Evolutionary conservation across 192 early-diverging fungal genomes (phyloP).

Genomic region (Entomortierella chlamydospora): DNA sequence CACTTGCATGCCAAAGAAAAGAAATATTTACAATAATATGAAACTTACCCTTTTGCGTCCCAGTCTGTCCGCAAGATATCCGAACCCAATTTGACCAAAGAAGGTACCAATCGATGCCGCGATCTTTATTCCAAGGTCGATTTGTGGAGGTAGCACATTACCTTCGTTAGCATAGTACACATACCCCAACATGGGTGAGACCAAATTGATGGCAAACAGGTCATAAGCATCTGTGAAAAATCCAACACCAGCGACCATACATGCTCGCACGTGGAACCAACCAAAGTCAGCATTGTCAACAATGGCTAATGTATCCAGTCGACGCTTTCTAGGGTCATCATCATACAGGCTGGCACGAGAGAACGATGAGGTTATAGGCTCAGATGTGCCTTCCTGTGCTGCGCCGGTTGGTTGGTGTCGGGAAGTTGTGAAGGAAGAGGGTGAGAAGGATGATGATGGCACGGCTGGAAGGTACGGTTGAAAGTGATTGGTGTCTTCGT

Average conservation of each 20-base stretch:
- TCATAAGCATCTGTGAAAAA: slow-evolving; percentile 96
- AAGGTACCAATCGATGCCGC: slow-evolving; percentile 88
- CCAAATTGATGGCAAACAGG: slow-evolving; percentile 92
- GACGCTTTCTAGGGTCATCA: slow-evolving; percentile 25
- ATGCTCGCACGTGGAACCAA: slow-evolving; percentile 80
- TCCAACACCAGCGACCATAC: slow-evolving; percentile 78
- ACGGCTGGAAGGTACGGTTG: neutral
- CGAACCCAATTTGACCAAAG: slow-evolving; percentile 87
- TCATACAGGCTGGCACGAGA: slow-evolving; percentile 23
- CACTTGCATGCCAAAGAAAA: too few relatives aligned
- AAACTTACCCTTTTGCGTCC: slow-evolving; percentile 77
- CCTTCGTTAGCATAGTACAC: slow-evolving; percentile 63
- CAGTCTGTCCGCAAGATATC: slow-evolving; percentile 83
- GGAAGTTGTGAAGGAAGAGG: neutral
- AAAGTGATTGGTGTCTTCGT: neutral
- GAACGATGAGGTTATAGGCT: slow-evolving; percentile 2
- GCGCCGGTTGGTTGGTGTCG: neutral
- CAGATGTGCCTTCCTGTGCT: neutral
- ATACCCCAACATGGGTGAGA: slow-evolving; percentile 84
- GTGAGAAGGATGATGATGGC: slow-evolving; percentile 8
- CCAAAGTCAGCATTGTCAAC: slow-evolving; percentile 76
- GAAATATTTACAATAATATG: neutral
- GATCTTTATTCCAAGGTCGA: slow-evolving; percentile 88
- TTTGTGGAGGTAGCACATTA: slow-evolving; percentile 61
- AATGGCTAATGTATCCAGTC: slow-evolving; percentile 22